Evolutionary conservation across 768 basidiomycete genomes (phyloP).

Genomic region (Pleurotus salmoneostramineus): DNA sequence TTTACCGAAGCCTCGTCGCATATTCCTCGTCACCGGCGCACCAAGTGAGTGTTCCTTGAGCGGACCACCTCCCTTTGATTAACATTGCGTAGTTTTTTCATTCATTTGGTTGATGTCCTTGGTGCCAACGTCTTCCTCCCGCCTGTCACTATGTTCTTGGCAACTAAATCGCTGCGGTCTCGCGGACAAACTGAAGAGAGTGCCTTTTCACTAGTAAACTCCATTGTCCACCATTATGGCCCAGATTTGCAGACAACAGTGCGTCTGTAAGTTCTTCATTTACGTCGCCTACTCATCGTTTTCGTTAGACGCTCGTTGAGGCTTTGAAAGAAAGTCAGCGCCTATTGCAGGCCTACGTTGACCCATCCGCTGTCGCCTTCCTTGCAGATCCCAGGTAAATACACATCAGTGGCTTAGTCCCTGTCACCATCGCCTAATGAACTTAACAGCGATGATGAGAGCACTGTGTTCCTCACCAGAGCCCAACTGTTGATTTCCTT

Average conservation of each 20-base stretch:
- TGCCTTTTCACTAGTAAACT: slow-evolving; percentile 62
- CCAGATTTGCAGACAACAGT: slow-evolving; percentile 50
- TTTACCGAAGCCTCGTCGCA: slow-evolving; percentile 93
- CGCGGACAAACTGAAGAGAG: slow-evolving; percentile 59
- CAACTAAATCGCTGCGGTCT: slow-evolving; percentile 71
- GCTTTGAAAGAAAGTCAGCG: slow-evolving; percentile 64
- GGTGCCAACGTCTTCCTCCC: slow-evolving; percentile 79
- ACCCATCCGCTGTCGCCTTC: slow-evolving; percentile 30
- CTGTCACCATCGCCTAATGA: background rate
- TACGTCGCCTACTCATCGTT: background rate
- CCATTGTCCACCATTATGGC: slow-evolving; percentile 55
- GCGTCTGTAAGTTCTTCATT: slow-evolving; percentile 14
- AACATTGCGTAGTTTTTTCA: slow-evolving; percentile 65
- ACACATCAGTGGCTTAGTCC: background rate
- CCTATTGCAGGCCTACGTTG: slow-evolving; percentile 40
- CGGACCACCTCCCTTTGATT: background rate
- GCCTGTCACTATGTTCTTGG: slow-evolving; percentile 78
- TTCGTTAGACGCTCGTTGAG: slow-evolving; percentile 53
- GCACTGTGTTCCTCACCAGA: slow-evolving; percentile 42
- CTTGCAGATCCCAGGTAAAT: slow-evolving; percentile 55
- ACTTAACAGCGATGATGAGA: slow-evolving; percentile 54
- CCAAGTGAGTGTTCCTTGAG: slow-evolving; percentile 51
- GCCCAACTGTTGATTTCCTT: slow-evolving; percentile 68
- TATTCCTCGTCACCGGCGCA: slow-evolving; percentile 89
- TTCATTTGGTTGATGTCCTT: slow-evolving; percentile 79